Percentiles rank a stretch among this genome's conserved stretches.
Evolutionary conservation across 2,329 filamentous ascomycete species (phyloP).

Genomic region (Fusarium robinianum): DNA sequence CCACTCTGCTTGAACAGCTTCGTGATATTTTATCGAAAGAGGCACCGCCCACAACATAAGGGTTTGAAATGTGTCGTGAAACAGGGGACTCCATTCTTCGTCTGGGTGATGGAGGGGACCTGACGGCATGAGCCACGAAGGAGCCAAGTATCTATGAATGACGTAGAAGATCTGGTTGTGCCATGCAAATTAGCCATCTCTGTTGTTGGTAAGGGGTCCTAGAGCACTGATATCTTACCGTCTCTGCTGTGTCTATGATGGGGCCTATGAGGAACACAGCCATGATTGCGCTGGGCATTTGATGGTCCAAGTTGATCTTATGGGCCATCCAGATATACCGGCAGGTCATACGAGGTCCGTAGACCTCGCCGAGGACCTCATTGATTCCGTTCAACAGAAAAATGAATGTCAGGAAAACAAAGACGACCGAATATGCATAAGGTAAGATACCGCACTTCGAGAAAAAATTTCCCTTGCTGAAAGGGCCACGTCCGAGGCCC

Average conservation of each 20-base stretch:
- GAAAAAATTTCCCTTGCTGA: too few relatives aligned
- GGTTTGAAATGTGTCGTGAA: not conserved
- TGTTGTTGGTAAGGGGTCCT: too few relatives aligned
- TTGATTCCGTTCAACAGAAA: not conserved
- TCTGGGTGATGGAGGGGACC: too few relatives aligned
- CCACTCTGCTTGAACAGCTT: too few relatives aligned
- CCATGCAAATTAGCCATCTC: not conserved
- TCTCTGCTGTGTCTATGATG: constrained; percentile 1
- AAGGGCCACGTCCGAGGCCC: too few relatives aligned
- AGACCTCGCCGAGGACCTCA: not conserved
- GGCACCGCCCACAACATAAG: too few relatives aligned
- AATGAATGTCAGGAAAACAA: not conserved
- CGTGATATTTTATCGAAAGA: too few relatives aligned
- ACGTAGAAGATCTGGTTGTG: constrained; percentile 1
- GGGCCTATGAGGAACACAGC: not conserved
- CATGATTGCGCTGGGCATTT: not conserved
- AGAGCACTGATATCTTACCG: not conserved
- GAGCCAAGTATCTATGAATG: not conserved
- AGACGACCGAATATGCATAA: too few relatives aligned
- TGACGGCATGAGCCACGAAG: too few relatives aligned
- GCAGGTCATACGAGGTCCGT: not conserved
- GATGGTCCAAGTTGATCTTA: not conserved
- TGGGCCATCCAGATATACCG: not conserved
- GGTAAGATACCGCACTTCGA: too few relatives aligned
- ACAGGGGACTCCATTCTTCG: too few relatives aligned